Evolutionary conservation across 2,329 filamentous ascomycete species (phyloP).

Genomic region (Trichophyton verrucosum): DNA sequence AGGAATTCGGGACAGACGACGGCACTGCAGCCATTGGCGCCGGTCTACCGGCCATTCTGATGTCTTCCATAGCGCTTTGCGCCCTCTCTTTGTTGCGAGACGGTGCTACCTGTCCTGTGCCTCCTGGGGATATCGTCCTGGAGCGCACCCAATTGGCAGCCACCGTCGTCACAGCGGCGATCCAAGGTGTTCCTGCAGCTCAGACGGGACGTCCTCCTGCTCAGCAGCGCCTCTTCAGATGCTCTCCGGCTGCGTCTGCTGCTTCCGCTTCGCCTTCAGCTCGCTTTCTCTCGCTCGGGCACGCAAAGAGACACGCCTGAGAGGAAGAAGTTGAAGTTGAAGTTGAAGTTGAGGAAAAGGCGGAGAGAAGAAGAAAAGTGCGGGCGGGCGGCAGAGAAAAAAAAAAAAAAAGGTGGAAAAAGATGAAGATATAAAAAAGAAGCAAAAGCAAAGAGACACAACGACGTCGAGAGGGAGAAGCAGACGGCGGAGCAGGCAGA

Average conservation of each 20-base stretch:
- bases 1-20: background rate
- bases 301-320: background rate
- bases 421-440: background rate
- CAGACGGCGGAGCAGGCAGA: too few species aligned
- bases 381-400: background rate
- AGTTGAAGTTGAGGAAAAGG: background rate
- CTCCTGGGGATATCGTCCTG: background rate
- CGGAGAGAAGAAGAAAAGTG: conserved; percentile 7
- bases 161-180: conserved; percentile 2
- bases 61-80: conserved; percentile 4
- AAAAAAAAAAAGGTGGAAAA: conserved; percentile 3
- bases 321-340: conserved; percentile 2
- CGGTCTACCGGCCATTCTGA: conserved; percentile 8
- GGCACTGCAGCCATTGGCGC: conserved; percentile 5
- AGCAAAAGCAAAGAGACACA: background rate
- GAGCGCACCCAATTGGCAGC: background rate
- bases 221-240: background rate
- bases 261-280: background rate
- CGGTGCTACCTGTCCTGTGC: background rate
- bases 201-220: background rate
- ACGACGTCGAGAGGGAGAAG: background rate
- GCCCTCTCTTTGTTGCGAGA: background rate
- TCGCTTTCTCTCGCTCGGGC: background rate
- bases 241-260: background rate
- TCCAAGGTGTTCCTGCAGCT: background rate